Conservation (phyloP, 225 moss, liverwort and hornwort genomes). For the Bryoerythrophyllum caledonicum region DNA sequence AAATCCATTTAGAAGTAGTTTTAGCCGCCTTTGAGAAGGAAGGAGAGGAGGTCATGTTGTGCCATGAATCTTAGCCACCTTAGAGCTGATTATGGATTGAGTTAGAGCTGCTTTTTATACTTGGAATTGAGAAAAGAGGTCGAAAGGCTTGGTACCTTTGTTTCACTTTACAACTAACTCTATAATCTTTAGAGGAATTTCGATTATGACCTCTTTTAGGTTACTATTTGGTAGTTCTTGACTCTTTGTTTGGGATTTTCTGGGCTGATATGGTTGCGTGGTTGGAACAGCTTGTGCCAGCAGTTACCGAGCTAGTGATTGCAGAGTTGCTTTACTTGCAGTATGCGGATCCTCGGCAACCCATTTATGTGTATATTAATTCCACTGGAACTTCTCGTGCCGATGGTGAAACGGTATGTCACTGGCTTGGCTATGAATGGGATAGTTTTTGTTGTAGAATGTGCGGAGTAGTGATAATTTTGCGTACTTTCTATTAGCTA, state of each 20-base stretch:
- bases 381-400: constrained; percentile 99
- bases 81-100: too few species aligned
- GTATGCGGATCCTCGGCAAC: constrained; percentile 95
- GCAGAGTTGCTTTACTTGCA: constrained; percentile 97
- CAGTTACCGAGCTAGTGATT: constrained; percentile 97
- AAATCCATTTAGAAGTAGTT: too few species aligned
- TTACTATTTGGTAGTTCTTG: background rate
- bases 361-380: constrained; percentile 97
- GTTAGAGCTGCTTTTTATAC: too few species aligned
- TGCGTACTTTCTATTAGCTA: background rate
- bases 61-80: too few species aligned
- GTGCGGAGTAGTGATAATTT: background rate
- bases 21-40: too few species aligned
- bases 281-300: constrained; percentile 88
- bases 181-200: background rate
- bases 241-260: background rate
- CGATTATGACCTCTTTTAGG: too few species aligned
- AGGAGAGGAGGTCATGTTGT: too few species aligned
- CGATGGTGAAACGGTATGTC: constrained; percentile 93
- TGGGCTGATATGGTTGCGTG: constrained; percentile 25
- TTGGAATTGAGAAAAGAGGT: too few species aligned
- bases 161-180: too few species aligned
- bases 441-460: background rate
- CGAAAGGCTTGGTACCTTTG: too few species aligned
- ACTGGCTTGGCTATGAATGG: background rate